A percentile compares a stretch with the other conserved stretches of the same genome.
Conservation (phyloP, 2,329 filamentous ascomycete genomes). For the Xylaria sp. region DNA sequence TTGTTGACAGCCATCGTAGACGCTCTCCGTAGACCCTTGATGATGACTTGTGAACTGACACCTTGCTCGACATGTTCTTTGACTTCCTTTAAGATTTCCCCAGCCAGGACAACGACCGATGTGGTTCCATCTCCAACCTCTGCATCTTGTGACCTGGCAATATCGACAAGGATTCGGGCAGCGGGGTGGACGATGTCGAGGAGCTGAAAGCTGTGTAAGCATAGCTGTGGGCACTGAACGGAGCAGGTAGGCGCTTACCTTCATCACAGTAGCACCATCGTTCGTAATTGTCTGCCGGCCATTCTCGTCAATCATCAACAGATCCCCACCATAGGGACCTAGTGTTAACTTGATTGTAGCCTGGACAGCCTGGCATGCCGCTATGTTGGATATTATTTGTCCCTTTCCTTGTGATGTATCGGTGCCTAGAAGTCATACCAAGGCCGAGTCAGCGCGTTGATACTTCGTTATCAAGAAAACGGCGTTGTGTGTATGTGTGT, state of each 20-base stretch:
- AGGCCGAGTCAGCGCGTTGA: slow-evolving; percentile 28
- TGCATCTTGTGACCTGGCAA: slow-evolving; percentile 97
- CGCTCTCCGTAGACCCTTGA: slow-evolving; percentile 91
- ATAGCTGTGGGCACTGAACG: slow-evolving; percentile 12
- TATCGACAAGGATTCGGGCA: slow-evolving; percentile 95
- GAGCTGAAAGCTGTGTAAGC: slow-evolving; percentile 60
- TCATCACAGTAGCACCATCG: slow-evolving; percentile 99
- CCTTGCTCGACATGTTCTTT: slow-evolving; percentile 96
- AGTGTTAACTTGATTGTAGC: slow-evolving; percentile 94
- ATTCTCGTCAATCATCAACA: slow-evolving; percentile 95
- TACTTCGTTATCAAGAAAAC: background rate
- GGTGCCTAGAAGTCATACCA: slow-evolving; percentile 68
- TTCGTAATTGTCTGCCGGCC: slow-evolving; percentile 98
- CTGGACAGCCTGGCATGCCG: slow-evolving; percentile 95
- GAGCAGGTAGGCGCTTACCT: slow-evolving; percentile 60
- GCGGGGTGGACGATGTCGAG: slow-evolving; percentile 98
- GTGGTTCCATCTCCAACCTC: slow-evolving; percentile 99
- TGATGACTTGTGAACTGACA: slow-evolving; percentile 95
- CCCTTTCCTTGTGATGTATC: slow-evolving; percentile 97
- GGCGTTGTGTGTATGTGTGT: background rate
- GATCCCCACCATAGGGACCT: slow-evolving; percentile 94
- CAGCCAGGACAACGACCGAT: slow-evolving; percentile 95
- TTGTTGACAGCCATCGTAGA: slow-evolving; percentile 95
- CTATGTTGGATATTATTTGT: slow-evolving; percentile 97
- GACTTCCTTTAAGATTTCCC: slow-evolving; percentile 95